These are phyloP conservation scores for Talaromyces proteolyticus DNA, from an alignment of 495 filamentous ascomycete species.

Conservation along the genomic window DNA sequence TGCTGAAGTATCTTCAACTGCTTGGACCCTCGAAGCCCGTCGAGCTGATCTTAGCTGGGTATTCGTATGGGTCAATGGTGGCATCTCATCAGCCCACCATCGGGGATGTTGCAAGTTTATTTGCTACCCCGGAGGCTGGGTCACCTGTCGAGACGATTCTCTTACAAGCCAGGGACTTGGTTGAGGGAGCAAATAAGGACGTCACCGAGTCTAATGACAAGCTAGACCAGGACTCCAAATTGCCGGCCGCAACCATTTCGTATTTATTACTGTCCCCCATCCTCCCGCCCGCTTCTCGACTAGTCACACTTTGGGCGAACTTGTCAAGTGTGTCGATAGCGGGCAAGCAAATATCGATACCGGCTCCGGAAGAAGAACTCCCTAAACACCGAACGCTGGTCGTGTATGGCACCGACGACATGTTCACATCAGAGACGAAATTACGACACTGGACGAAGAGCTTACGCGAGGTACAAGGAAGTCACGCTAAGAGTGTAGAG, in stretches of 20 bases:
- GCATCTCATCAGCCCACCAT: constrained; percentile 63
- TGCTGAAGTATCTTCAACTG: constrained; percentile 61
- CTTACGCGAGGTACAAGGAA: constrained; percentile 32
- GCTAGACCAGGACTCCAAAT: constrained; percentile 1
- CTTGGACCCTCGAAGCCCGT: constrained; percentile 13
- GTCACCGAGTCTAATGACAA: no score
- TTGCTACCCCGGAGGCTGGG: constrained; percentile 42
- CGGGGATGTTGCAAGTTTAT: constrained; percentile 49
- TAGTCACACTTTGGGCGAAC: constrained; percentile 45
- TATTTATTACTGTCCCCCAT: constrained; percentile 83
- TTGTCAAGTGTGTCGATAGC: constrained; percentile 8
- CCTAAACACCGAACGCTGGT: constrained; percentile 55
- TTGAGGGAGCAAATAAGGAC: constrained; percentile 12
- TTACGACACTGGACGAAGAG: constrained; percentile 64
- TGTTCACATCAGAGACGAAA: constrained; percentile 65
- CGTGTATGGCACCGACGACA: constrained; percentile 74
- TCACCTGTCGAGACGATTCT: constrained; percentile 60
- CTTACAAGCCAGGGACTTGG: constrained; percentile 57
- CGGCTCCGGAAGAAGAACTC: constrained; percentile 46
- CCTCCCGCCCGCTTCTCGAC: constrained; percentile 53
- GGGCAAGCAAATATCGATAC: constrained; percentile 27
- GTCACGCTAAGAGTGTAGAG: constrained; percentile 36
- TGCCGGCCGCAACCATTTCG: constrained; percentile 30
- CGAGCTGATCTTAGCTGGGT: constrained; percentile 65
- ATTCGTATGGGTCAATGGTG: constrained; percentile 88